Percentiles rank a stretch among this genome's conserved stretches.
These are phyloP conservation scores for Graphilbum sp. DNA, from an alignment of 2,329 filamentous ascomycete species.

Conservation along the genomic window DNA sequence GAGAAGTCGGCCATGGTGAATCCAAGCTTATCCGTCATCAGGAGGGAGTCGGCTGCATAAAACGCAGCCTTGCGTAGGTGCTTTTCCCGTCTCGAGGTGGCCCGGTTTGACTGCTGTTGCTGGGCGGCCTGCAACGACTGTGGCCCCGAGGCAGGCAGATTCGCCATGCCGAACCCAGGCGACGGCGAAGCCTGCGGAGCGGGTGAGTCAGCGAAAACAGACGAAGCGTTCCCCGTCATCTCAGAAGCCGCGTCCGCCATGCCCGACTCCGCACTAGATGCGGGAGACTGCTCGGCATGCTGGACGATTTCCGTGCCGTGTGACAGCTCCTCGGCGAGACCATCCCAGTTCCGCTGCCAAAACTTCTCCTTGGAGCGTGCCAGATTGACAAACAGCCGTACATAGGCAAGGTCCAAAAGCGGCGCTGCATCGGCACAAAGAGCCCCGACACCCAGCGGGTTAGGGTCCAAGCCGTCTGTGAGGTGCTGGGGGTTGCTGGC, in stretches of 20 bases:
- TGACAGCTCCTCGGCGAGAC: slow-evolving; percentile 75
- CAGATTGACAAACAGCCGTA: slow-evolving; percentile 86
- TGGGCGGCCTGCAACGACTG: slow-evolving; percentile 7
- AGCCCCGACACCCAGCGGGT: slow-evolving; percentile 45
- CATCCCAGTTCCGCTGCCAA: slow-evolving; percentile 87
- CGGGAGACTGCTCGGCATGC: slow-evolving; percentile 48
- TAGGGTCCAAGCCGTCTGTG: slow-evolving; percentile 6
- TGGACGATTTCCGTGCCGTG: slow-evolving; percentile 60
- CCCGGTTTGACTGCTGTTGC: slow-evolving; percentile 16
- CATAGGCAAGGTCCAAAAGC: slow-evolving; percentile 78
- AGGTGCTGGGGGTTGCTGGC: slow-evolving; percentile 71
- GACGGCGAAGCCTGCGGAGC: slow-evolving; percentile 33
- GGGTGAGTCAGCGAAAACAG: slow-evolving; percentile 34
- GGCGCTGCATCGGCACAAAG: slow-evolving; percentile 84
- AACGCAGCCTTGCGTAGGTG: slow-evolving; percentile 89
- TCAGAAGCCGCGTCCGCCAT: slow-evolving; percentile 27
- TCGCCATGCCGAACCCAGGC: slow-evolving; percentile 26
- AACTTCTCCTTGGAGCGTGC: slow-evolving; percentile 82
- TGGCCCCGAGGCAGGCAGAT: slow-evolving; percentile 13
- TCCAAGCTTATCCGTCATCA: slow-evolving; percentile 73
- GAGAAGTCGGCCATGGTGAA: slow-evolving; percentile 73
- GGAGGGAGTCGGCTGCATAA: slow-evolving; percentile 81
- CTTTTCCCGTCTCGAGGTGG: slow-evolving; percentile 60
- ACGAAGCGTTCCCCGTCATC: slow-evolving; percentile 17
- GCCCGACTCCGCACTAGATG: slow-evolving; percentile 28